Base-by-base conservation (phyloP, 257 asterid genomes). In the Gentiana straminea region DNA sequence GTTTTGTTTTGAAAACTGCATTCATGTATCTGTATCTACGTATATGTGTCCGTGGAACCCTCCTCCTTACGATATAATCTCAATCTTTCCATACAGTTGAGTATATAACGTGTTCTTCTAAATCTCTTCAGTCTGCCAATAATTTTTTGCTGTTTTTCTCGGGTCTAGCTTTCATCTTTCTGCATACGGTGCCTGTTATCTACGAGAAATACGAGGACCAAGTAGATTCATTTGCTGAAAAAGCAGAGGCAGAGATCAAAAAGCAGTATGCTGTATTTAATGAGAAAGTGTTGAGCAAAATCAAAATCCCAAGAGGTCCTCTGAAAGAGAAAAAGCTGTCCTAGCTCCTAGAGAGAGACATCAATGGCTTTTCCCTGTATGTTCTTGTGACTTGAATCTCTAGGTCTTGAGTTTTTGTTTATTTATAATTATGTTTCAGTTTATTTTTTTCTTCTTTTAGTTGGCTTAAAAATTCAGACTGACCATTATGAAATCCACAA, bases 191-290 rank as follows among this genome's bases (percentile, higher is more conserved):
- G 61, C 97, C 97, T 6, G 77, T 83, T 62, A 73, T 86, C 12
- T 89, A 89, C 13, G 97, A 89, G 59, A 86, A 79, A 60, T 86
- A 76, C 4, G 95, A 89, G 70, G 94, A 86, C 73, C 69, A 78
- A 79, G 76, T 89, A 38, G 97, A 89, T 70, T 80, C 86, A 52
- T 76, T 86, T 61, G 94, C 87, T 46, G 97, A 86, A 89, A 89
- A 86, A 73, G 95, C 89, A 13, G 92, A 76, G 75, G 73, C 64
- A 7, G 95, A 89, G 83, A 43, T 89, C 58, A 89, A 83, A 74
- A 89, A 86, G 72, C 97, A 86, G 60, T 89, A 77, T 70, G 85
- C 75, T 1, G 83, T 81, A 52, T 83, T 89, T 57, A 55, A 89
- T 59, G 86, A 54, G 13, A 83, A 86, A 79, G 87, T 81, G 52